Percentiles rank a stretch among this genome's conserved stretches.
phyloP scores from a whole-genome alignment of 176 grass and related monocot species.

The Pontederia paniculata region DNA sequence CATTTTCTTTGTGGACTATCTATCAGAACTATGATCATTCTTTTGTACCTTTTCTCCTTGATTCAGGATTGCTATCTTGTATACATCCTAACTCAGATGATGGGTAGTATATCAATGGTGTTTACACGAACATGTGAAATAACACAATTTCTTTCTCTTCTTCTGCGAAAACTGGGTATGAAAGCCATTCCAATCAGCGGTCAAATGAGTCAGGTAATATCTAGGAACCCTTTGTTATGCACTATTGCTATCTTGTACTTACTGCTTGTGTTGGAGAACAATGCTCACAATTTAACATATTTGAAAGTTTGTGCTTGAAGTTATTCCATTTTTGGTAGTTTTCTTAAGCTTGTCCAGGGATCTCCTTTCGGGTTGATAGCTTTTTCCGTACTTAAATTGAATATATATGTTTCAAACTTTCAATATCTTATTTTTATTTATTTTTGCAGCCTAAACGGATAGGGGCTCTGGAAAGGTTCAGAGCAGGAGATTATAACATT shows the following conservation, averaged over 20 bases:
- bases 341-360: neutral
- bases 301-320: too few species aligned
- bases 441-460: slow-evolving; percentile 64
- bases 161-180: slow-evolving; percentile 66
- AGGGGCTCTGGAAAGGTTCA: slow-evolving; percentile 79
- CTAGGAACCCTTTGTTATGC: too few species aligned
- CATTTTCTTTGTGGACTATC: too few species aligned
- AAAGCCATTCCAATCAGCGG: slow-evolving; percentile 30
- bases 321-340: too few species aligned
- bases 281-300: too few species aligned
- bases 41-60: neutral
- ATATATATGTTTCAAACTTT: neutral
- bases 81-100: slow-evolving; percentile 66
- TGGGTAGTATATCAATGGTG: slow-evolving; percentile 57
- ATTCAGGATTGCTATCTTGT: slow-evolving; percentile 85
- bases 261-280: too few species aligned
- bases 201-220: slow-evolving; percentile 59
- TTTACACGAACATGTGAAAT: slow-evolving; percentile 78
- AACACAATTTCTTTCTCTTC: slow-evolving; percentile 56
- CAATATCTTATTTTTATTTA: neutral
- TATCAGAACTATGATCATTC: too few species aligned
- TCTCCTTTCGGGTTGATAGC: too few species aligned
- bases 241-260: too few species aligned
- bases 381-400: neutral
- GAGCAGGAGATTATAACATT: slow-evolving; percentile 69